A percentile compares a stretch with the other conserved stretches of the same genome.
Conservation (phyloP, 768 basidiomycete species). For the Podaxis carcinomalis region DNA sequence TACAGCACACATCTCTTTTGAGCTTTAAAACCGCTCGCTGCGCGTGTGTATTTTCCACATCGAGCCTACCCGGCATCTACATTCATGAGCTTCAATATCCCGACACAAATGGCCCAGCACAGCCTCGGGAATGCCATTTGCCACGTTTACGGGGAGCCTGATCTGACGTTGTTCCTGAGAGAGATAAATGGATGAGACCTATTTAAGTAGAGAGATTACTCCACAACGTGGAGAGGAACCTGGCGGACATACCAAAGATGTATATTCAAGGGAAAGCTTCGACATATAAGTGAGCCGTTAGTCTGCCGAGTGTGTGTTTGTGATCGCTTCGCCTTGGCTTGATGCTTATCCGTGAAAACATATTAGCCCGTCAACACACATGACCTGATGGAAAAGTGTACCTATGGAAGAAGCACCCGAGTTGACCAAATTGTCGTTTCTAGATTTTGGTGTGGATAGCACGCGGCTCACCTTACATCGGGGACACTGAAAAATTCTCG, state of each 20-base stretch:
- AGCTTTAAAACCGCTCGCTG: background rate
- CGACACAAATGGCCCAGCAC: background rate
- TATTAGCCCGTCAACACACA: background rate
- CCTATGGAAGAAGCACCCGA: background rate
- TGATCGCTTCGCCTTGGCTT: background rate
- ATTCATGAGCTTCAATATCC: background rate
- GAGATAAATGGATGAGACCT: background rate
- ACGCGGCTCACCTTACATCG: background rate
- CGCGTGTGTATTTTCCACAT: background rate
- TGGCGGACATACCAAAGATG: background rate
- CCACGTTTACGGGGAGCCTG: slow-evolving; percentile 3
- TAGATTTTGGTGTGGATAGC: background rate
- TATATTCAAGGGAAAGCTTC: background rate
- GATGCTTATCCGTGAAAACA: slow-evolving; percentile 7
- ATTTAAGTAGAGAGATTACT: background rate
- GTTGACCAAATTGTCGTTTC: background rate
- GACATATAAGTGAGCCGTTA: background rate
- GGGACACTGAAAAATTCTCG: background rate
- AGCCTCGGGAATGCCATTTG: background rate
- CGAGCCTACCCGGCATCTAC: background rate
- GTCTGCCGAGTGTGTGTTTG: background rate
- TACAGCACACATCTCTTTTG: background rate
- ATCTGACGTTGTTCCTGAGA: background rate
- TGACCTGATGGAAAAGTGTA: background rate
- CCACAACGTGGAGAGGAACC: background rate